Evolutionary conservation across 2,329 filamentous ascomycete species (phyloP), one percentile per base, ranked within the genome.

Genomic region (Monilinia fructigena): DNA sequence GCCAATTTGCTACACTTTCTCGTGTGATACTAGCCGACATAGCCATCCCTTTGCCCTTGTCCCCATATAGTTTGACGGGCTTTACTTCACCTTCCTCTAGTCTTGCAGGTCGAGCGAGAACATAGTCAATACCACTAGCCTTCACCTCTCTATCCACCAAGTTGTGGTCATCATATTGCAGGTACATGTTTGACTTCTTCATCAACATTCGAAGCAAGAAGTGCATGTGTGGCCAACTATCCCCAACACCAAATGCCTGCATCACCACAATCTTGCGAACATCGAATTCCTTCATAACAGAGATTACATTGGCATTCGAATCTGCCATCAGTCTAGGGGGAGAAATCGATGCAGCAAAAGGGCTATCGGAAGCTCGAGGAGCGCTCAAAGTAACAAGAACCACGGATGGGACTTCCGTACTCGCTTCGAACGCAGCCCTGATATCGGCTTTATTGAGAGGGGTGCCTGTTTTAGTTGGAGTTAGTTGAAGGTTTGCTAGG

Each of bases 321-420:
- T 80, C 78, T 6, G 79, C 77, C 77, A 85, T 81, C 26, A 85
- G 74, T 18, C 55, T 35, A 18, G 62, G 62, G 23, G 62, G 62
- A 11, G 62, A 55, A 4, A 64, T 48, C 3, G 62, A 47, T 23
- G 50, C 38, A 38, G 62, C 7, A n/a, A 79, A 77, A 1, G 76
- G 75, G 26, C 52, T 65, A 48, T 63, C 68, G 42, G 66, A 66
- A 61, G 52, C 42, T 23, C 59, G 35, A 0, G 81, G 80, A 0
- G 79, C 76, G 28, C 80, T 77, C 23, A 71, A 53, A 3, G 69
- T 69, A 42, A 71, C 68, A 3, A 79, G 76, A 2, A 79, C 76
- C 10, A 82, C 75, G 69, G 84, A 83, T n/a, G 81, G 83, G 48
- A 77, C 81, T 67, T 82, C 80, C 60, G 75, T 77, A 63, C 81